These are phyloP conservation scores for Nasturtium officinale DNA, from an alignment of 345 rosid species.

Conservation along the genomic window DNA sequence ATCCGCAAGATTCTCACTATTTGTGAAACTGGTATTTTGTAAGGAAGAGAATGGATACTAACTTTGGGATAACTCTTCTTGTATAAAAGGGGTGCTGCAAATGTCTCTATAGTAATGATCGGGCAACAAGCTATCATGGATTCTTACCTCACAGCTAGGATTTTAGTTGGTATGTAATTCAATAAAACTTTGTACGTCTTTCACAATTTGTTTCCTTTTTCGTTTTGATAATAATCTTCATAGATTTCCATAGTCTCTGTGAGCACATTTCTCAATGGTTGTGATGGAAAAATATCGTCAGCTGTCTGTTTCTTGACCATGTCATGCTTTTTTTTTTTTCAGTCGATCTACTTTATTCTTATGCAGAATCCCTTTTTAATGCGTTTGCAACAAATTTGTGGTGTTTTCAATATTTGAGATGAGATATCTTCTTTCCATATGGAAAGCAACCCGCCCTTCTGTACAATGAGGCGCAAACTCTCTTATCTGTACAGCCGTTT, in stretches of 20 bases:
- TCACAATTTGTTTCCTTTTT: background rate
- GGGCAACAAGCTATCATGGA: slow-evolving; percentile 99
- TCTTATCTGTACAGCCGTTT: slow-evolving; percentile 95
- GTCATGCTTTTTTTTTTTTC: slow-evolving; percentile 17
- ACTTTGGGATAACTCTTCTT: slow-evolving; percentile 20
- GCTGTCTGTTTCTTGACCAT: background rate
- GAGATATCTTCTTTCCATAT: slow-evolving; percentile 95
- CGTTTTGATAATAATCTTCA: background rate
- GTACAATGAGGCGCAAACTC: slow-evolving; percentile 95
- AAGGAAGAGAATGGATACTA: slow-evolving; percentile 1
- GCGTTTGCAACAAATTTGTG: slow-evolving; percentile 99
- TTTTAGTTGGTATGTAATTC: slow-evolving; percentile 75
- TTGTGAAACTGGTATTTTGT: background rate
- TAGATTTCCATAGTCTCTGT: background rate
- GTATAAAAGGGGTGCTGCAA: slow-evolving; percentile 88
- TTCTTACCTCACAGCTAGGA: slow-evolving; percentile 96
- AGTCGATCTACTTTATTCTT: slow-evolving; percentile 29
- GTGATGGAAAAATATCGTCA: background rate
- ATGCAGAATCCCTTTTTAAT: slow-evolving; percentile 90
- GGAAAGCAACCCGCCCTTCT: slow-evolving; percentile 96
- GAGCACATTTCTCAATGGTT: background rate
- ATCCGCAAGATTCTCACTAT: slow-evolving; percentile 58
- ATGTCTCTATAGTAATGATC: slow-evolving; percentile 90
- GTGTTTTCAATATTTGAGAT: slow-evolving; percentile 98
- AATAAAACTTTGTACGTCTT: background rate